These are phyloP conservation scores for Phellopilus nigrolimitatus DNA, from an alignment of 1,284 basidiomycete genomes.

Conservation along the genomic window DNA sequence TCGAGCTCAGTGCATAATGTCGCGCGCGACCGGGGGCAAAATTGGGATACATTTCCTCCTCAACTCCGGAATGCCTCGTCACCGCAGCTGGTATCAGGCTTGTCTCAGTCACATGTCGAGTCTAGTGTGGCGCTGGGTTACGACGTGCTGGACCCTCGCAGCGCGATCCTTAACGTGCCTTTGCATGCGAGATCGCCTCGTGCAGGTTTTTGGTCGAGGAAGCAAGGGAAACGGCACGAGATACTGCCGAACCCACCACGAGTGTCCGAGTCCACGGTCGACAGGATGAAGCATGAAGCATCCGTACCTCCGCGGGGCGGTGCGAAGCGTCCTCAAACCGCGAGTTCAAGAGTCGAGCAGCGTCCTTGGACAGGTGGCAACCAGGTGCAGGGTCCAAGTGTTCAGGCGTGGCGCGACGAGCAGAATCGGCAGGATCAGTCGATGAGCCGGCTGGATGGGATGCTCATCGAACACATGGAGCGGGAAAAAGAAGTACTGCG, in stretches of 20 bases:
- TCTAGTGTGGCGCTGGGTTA: no score
- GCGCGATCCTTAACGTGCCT: neutral
- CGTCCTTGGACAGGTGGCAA: neutral
- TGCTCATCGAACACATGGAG: conserved; percentile 72
- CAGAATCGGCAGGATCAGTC: conserved; percentile 48
- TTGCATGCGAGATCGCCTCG: neutral
- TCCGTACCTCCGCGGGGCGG: neutral
- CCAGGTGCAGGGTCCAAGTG: neutral
- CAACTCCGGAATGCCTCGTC: conserved; percentile 12
- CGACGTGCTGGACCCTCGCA: neutral
- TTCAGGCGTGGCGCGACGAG: conserved; percentile 7
- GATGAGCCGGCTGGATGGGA: conserved; percentile 60
- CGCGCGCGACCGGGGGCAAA: neutral
- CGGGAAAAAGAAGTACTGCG: conserved; percentile 63
- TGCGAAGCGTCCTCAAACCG: conserved; percentile 7
- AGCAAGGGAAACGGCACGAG: conserved; percentile 11
- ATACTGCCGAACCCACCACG: conserved; percentile 7
- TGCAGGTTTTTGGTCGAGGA: conserved; percentile 4
- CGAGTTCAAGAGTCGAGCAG: conserved; percentile 3
- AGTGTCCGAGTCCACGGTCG: conserved; percentile 13
- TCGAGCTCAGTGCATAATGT: conserved; percentile 6
- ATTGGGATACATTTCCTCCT: neutral
- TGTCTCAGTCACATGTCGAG: no score
- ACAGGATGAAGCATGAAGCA: conserved; percentile 11
- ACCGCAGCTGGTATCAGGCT: conserved; percentile 8